Conservation (phyloP, 306 rosid genomes). For the Fagus sylvatica region DNA sequence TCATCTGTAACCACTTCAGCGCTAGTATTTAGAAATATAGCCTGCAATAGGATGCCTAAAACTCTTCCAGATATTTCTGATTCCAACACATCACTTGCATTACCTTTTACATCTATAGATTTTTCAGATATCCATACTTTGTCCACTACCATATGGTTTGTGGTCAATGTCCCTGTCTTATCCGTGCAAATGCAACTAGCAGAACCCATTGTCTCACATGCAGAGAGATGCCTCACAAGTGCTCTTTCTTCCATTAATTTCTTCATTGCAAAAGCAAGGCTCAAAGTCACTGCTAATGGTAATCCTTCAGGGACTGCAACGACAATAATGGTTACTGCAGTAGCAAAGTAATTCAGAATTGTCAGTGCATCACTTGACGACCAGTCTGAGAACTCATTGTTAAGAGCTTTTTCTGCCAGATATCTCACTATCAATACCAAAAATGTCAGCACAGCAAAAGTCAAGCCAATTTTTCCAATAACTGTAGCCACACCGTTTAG, state of each 20-base stretch:
- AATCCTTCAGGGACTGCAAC: slow-evolving; percentile 99
- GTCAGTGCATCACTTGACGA: slow-evolving; percentile 70
- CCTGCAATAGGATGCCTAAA: slow-evolving; percentile 57
- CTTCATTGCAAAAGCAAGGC: slow-evolving; percentile 99
- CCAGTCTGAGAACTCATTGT: slow-evolving; percentile 60
- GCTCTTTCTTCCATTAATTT: slow-evolving; percentile 82
- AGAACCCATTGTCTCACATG: slow-evolving; percentile 99
- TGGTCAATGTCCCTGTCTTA: slow-evolving; percentile 93
- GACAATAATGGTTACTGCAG: slow-evolving; percentile 86
- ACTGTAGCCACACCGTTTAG: slow-evolving; percentile 93
- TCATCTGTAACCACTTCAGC: slow-evolving; percentile 69
- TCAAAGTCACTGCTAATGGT: slow-evolving; percentile 94
- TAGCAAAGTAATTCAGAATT: slow-evolving; percentile 79
- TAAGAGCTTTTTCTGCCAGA: slow-evolving; percentile 53
- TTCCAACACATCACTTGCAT: slow-evolving; percentile 50
- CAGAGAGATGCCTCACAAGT: slow-evolving; percentile 94
- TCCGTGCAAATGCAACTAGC: slow-evolving; percentile 94
- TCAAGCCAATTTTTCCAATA: slow-evolving; percentile 91
- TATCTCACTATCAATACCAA: slow-evolving; percentile 60
- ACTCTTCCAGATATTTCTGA: slow-evolving; percentile 51
- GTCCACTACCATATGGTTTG: slow-evolving; percentile 83
- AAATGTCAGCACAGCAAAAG: slow-evolving; percentile 79
- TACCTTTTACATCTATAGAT: slow-evolving; percentile 41
- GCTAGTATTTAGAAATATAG: slow-evolving; percentile 80
- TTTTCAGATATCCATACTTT: slow-evolving; percentile 68